Evolutionary conservation across 345 rosid species (phyloP), one percentile per base, ranked within the genome.

Genomic region (Dipteronia dyeriana): DNA sequence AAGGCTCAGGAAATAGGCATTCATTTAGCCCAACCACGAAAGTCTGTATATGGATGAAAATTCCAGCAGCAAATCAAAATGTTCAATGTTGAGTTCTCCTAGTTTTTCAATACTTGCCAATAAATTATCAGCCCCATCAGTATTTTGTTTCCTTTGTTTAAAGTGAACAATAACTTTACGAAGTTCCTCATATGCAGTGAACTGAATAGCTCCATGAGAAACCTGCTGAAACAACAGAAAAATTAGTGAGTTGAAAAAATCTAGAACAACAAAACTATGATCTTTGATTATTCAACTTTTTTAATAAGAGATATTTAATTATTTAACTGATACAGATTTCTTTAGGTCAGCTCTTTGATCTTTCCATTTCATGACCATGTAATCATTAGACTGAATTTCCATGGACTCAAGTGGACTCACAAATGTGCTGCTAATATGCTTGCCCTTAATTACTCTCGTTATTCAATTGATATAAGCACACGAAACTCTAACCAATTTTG

Each of bases 121-220:
- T 77, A 85, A 57, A 83, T 84, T 63, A 74, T 85, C 84, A n/a
- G 86, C 57, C 66, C 76, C 69, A 71, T 79, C 80, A 41, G 81
- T 19, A 57, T 72, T 81, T 54, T 78, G 73, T 78, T 76, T 82
- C 81, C 79, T 84, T 76, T 75, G 82, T 80, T 84, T 84, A 41
- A 75, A 75, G 68, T 88, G 90, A 70, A 91, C 81, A 81, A 86
- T 38, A 80, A 85, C 43, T 83, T 88, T 94, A 14, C 95, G 97
- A 67, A 92, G 90, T 78, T 96, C 99, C 87, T 96, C 97, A 78
- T 96, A 94, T 38, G 87, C 87, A 22, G 97, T 92, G 80, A 96
- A 94, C 86, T 94, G 99, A 85, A 94, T 82, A 69, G 94, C 98
- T 74, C 94, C 98, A 80, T 94, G 99, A 79, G 97, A 94, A 87